Conservation (phyloP, 1,284 basidiomycete species). For the Leccinum brunneo-olivaceum region DNA sequence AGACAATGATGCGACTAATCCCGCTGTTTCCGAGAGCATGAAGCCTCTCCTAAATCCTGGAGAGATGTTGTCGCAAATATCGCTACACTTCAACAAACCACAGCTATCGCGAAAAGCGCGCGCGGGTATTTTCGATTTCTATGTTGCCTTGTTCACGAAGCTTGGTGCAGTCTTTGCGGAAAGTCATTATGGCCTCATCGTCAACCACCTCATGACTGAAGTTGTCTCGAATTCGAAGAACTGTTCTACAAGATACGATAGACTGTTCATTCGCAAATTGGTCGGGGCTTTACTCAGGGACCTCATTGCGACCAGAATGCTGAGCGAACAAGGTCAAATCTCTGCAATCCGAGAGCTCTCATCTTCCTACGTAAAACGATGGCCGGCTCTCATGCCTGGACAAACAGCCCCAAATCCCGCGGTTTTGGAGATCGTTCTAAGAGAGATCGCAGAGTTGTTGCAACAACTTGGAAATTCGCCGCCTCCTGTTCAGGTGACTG, state of each 20-base stretch:
- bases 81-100: conserved; percentile 73
- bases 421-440: conserved; percentile 71
- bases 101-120: conserved; percentile 64
- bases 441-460: conserved; percentile 81
- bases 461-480: conserved; percentile 91
- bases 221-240: conserved; percentile 58
- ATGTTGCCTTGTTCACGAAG: conserved; percentile 69
- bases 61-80: conserved; percentile 82
- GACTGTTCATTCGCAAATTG: conserved; percentile 65
- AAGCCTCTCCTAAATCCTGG: conserved; percentile 70
- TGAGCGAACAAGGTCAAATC: conserved; percentile 92
- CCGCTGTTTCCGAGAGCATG: conserved; percentile 49
- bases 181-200: conserved; percentile 73
- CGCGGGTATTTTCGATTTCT: conserved; percentile 87
- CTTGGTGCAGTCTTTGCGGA: conserved; percentile 82
- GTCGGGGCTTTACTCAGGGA: conserved; percentile 78
- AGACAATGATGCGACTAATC: conserved; percentile 41
- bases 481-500: conserved; percentile 72
- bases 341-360: conserved; percentile 84
- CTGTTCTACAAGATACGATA: conserved; percentile 63
- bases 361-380: conserved; percentile 77
- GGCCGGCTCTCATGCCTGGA: conserved; percentile 90
- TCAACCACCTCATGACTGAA: conserved; percentile 75
- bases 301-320: conserved; percentile 80
- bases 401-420: conserved; percentile 66